Conservation (phyloP, 257 asterid genomes). For the Fraxinus cuspidata region DNA sequence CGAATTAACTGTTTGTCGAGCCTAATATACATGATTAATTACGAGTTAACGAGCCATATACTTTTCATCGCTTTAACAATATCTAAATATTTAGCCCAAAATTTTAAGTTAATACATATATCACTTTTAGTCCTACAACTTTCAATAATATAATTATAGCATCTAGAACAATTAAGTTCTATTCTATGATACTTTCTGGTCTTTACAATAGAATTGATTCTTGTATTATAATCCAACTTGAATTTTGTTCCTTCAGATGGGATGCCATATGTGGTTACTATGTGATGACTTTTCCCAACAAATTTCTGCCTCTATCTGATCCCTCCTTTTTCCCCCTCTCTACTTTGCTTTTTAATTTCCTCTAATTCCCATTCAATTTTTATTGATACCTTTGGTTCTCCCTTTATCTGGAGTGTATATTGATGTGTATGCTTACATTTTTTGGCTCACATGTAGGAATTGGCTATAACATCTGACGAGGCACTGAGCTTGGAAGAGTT, state of each 20-base stretch:
- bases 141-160: too few relatives aligned
- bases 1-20: too few relatives aligned
- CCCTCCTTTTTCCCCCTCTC: neutral
- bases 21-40: too few relatives aligned
- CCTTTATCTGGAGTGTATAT: neutral
- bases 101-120: too few relatives aligned
- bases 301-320: neutral
- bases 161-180: too few relatives aligned
- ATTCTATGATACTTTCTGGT: too few relatives aligned
- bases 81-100: too few relatives aligned
- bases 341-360: neutral
- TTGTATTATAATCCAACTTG: neutral
- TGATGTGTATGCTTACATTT: constrained; percentile 7
- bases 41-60: too few relatives aligned
- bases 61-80: too few relatives aligned
- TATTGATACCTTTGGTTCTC: neutral
- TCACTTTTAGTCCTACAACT: too few relatives aligned
- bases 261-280: neutral
- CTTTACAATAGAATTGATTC: constrained; percentile 1
- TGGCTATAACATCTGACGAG: constrained; percentile 94
- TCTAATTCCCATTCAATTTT: neutral
- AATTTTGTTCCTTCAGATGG: neutral
- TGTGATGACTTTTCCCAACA: neutral
- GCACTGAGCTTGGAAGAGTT: constrained; percentile 97
- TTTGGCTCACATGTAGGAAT: constrained; percentile 51